Evolutionary conservation across 768 basidiomycete species (phyloP), one percentile per base, ranked within the genome.

Genomic region (Lactarius quietus): DNA sequence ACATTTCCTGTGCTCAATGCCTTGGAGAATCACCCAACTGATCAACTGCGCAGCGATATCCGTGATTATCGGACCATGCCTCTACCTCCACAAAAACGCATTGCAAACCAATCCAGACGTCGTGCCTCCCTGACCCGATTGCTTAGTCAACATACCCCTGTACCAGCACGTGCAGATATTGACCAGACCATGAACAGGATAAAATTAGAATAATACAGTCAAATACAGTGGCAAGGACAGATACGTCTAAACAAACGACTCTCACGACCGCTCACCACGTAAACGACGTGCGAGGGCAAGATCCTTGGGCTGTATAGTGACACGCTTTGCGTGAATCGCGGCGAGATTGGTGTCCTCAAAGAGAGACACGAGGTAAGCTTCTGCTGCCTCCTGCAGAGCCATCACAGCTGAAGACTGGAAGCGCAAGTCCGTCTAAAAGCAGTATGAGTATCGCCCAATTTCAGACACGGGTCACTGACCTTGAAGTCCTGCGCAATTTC

Each of bases 321-420:
- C 78, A 68, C 81, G 79, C 78, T 83, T 83, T 23, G 81, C 81
- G 75, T 82, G 81, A 70, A 82, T 82, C 33, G 81, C 82, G 23
- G 82, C 82, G 61, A 82, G 77, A 73, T 82, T 81, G 70, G 81
- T 81, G 66, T 81, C 81, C 64, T 82, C 80, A 69, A 77, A 77
- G 57, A 77, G 73, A 12, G 76, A 77, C 70, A 77, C 76, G 57
- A 77, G 75, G 67, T 77, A 77, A 7, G 76, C 80, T 75, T 86
- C 84, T 52, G 82, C 80, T 36, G 84, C 83, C 72, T 85, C 84
- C 75, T 86, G 84, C 57, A 85, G 78, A n/a, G 84, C 84, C 75
- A 82, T 81, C 62, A 86, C 82, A 59, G 83, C 84, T 35, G 84
- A 86, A 7, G 84, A 86, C 74, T 86, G 84, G 84, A 86, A 86